Base-by-base conservation (phyloP, 2,329 filamentous ascomycete species). In the Phialophora tarda region DNA sequence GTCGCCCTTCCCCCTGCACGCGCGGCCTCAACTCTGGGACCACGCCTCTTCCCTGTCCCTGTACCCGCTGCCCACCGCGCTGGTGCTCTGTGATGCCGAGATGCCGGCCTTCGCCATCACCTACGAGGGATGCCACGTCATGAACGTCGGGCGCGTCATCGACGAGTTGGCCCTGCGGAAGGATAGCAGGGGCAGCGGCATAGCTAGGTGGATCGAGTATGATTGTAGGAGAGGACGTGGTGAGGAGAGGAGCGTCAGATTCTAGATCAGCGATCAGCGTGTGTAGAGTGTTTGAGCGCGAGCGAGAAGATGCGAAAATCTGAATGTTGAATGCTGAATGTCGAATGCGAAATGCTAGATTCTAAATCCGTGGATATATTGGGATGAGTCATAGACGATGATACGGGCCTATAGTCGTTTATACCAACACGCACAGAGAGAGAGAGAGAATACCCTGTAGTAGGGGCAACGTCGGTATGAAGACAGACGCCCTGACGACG, bases 81-180 rank as follows among this genome's bases (percentile, higher is more conserved):
- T 98, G 74, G 86, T 96, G 17, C 80, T 99, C 3, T 89, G 92
- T 1, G 95, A 99, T 78, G 83, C 90, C 0, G 91, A 93, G 50
- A 89, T 90, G 10, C 89, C 91, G 14, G 85, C 92, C 0, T 99
- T 97, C 74, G 90, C 90, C 62, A 82, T 97, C 70, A 96, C 91
- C 14, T 98, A 98, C 75, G 94, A 97, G 78, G 94, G 93, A 0
- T 98, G 95, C 75, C 91, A 95, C 80, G 93, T 97, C 38, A 89
- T 99, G 86, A 99, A 99, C 76, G 93, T 95, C 0, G 92, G 93
- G 5, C 84, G 85, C 57, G 78, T 99, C 58, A 84, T 96, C 8
- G 71, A 71, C 50, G 65, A 69, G 44, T 38, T 63, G 30, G 70
- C 62, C 1, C 38, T 63, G 56, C 84, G 88, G 61, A 86, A 87